These are phyloP conservation scores for Carex littledalei DNA, from an alignment of 176 grass and related monocot species.

Conservation along the genomic window DNA sequence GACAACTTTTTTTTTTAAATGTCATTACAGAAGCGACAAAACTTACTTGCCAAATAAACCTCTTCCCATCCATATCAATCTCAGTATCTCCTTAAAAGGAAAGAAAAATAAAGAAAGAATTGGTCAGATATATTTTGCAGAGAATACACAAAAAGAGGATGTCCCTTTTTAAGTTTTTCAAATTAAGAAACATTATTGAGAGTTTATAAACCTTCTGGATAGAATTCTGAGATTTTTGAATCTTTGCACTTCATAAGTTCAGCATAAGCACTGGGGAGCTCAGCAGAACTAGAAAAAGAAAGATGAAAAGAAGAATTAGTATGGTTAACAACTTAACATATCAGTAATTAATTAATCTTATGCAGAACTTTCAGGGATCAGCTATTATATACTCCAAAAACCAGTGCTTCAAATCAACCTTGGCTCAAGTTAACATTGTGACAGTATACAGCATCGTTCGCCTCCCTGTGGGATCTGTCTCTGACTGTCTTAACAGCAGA, in stretches of 20 bases:
- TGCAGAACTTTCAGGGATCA: neutral
- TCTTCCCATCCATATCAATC: conserved; percentile 48
- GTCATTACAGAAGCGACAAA: too few relatives aligned
- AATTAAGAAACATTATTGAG: neutral
- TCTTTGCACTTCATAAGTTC: conserved; percentile 36
- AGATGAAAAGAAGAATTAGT: neutral
- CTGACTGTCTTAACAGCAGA: neutral
- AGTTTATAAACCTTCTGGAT: conserved; percentile 35
- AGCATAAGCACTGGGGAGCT: conserved; percentile 32
- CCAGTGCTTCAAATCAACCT: too few relatives aligned
- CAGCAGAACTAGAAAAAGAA: conserved; percentile 26
- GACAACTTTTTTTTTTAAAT: too few relatives aligned
- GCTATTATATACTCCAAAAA: too few relatives aligned
- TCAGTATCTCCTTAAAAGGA: conserved; percentile 25
- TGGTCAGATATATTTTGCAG: neutral
- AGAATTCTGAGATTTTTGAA: conserved; percentile 35
- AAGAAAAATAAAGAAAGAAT: neutral
- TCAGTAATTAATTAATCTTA: neutral
- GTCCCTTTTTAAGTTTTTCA: neutral
- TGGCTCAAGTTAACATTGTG: neutral
- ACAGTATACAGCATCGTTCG: neutral
- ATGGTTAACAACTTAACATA: neutral
- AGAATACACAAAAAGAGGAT: neutral
- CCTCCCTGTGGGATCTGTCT: neutral
- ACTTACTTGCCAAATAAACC: conserved; percentile 48